Base-by-base conservation (phyloP, 495 filamentous ascomycete species). In the Penicillium crystallinum region DNA sequence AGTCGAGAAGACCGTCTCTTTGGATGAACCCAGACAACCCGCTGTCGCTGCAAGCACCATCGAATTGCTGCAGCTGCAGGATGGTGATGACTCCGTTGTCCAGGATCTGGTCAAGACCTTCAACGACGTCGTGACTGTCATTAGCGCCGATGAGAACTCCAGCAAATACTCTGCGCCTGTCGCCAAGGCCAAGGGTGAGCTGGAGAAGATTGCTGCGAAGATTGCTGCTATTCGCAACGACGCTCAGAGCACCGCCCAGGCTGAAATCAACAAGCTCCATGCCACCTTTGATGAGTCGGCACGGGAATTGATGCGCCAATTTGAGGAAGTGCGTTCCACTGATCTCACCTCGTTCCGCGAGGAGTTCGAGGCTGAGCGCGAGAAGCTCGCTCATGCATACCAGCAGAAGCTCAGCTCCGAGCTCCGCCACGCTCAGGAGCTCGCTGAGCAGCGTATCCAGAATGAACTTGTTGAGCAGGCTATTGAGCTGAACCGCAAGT, bases 81-180 rank as follows among this genome's bases (percentile, higher is more conserved):
- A 84, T 57, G 88, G 88, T 49, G 81, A 86, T 51, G 93, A 97
- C 59, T 85, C 89, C 4, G 75, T 96, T 19, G 88, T 97, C 4
- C 90, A 95, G 69, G 89, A 97, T 63, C 75, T 98, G n/a, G 87
- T 93, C 48, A 92, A 88, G 73, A 90, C 93, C 63, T 78, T 97
- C 56, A 98, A 98, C 70, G 88, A 92, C 68, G 86, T 98, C 65
- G 96, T 98, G 65, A 83, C 87, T 1, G 87, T 92, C 27, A 83
- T 97, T 49, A 96, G 96, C 67, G 84, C 87, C 47, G 91, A 95
- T 59, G 72, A 71, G 46, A 82, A 86, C 49, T 78, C 82, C 47
- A 71, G 75, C 55, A 89, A 86, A 66, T 96, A 91, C 70, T 81
- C 78, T 31, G 73, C 78, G 17, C 85, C 89, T 3, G 82, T 98